Evolutionary conservation across 2,329 filamentous ascomycete species (phyloP), one percentile per base, ranked within the genome.

Genomic region (Diaporthe sp.): DNA sequence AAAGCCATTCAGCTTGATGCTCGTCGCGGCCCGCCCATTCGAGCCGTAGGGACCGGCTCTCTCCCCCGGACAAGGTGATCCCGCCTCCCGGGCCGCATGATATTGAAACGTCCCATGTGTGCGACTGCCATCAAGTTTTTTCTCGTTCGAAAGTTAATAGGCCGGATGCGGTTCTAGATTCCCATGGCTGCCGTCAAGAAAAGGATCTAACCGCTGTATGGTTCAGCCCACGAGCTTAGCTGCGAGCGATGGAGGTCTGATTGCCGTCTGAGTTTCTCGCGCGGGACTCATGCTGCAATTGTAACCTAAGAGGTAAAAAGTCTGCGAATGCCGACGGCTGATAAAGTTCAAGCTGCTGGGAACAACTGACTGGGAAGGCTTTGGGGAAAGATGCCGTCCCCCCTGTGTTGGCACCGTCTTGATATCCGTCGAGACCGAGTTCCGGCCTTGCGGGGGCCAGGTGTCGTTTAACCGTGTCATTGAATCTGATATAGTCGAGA

Each of bases 101-200:
- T 71, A 60, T 70, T 51, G 42, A 74, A 70, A 53, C 62, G 9
- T 42, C 19, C 31, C 55, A 53, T 37, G 51, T 70, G 34, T 70
- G 39, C 28, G 42, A 19, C 34, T 10, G 25, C n/a, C 13, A 22
- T 51, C n/a, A 58, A 60, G 22, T 49, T 70, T 60, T 51, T 58
- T 46, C 17, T 12, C 22, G 6, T 31, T 39, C 25, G 22, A 17
- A 31, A 34, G 17, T 58, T 46, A 17, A 42, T 53, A 60, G 62
- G 62, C 39, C n/a, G 13, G 31, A 71, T 37, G 13, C 53, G 42
- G 51, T 60, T 70, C 51, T 71, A 71, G 72, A 46, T 74, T 68
- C 58, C 53, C 60, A 31, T 73, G 4, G 49, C 3, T 8, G n/a
- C 51, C 34, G n/a, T 22, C 10, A 28, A 62, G 28, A 62, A 62